Conservation (phyloP, 208 protist species). For the Tritrichomonas foetus region DNA sequence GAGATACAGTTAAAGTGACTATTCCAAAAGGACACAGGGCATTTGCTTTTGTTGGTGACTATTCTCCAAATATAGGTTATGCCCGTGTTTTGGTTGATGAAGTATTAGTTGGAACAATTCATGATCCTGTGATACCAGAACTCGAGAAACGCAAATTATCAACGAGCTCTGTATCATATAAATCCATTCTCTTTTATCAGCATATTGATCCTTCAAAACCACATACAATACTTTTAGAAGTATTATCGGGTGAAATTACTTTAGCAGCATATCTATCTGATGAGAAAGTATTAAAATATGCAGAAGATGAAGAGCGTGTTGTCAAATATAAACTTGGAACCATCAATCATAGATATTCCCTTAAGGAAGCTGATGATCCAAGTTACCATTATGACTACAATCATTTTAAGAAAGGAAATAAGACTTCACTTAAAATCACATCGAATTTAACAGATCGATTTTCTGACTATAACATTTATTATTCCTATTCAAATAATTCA, state of each 20-base stretch:
- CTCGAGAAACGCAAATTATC: too few species aligned
- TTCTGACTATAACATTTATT: neutral
- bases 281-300: neutral
- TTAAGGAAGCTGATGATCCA: neutral
- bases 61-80: neutral
- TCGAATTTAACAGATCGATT: neutral
- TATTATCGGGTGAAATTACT: too few species aligned
- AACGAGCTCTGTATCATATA: too few species aligned
- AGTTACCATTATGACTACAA: neutral
- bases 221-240: too few species aligned
- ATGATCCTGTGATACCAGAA: too few species aligned
- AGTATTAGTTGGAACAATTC: neutral
- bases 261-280: neutral
- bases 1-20: too few species aligned
- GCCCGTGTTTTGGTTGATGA: neutral
- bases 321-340: neutral
- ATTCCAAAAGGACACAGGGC: neutral
- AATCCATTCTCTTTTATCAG: too few species aligned
- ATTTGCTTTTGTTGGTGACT: neutral
- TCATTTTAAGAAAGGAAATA: too few species aligned
- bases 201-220: too few species aligned
- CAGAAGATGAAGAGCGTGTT: neutral
- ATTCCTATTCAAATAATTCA: neutral
- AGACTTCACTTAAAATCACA: neutral
- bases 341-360: neutral